Evolutionary conservation across 2,329 filamentous ascomycete genomes (phyloP), one percentile per base, ranked within the genome.

Genomic region (Fusarium sp.): DNA sequence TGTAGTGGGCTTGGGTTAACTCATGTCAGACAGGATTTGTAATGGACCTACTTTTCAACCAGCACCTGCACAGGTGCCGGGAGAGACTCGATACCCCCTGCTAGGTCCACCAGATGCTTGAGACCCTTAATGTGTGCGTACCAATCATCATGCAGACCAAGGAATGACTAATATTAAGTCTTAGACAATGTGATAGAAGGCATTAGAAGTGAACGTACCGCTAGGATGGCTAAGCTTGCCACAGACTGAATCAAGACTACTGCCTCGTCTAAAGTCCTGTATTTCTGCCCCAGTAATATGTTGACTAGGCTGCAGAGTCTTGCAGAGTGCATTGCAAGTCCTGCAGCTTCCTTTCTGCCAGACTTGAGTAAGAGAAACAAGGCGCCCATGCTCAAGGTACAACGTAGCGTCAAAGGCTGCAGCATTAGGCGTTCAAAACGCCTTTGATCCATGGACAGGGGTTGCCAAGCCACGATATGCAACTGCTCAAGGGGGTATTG

Each of bases 211-310:
- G 10, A 10, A 39, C 38, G n/a, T 59, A 59, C 57, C 5, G 57
- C 57, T 2, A 59, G 3, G 7, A 55, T 15, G 13, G 49, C 57
- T 8, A 59, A 21, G 42, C 57, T 60, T 4, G 57, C 47, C 17
- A 60, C 52, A 7, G 49, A 60, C 31, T 60, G 57, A 7, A 60
- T 47, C 26, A 54, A 11, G 6, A 60, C 31, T 4, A 55, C 17
- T 2, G 21, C 46, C 11, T 60, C 54, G 19, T 46, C 44, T 14
- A 47, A 34, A 33, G 19, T 31, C 31, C 15, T 47, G 50, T 21
- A 42, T 2, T 21, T 40, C 8, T 60, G 47, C 1, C 36, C 51
- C 5, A 60, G 5, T 11, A 60, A 9, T 9, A 85, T 85, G 49
- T 60, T 60, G 28, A 54, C 57, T n/a, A 60, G 36, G 3, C 42